Evolutionary conservation across 1,284 basidiomycete genomes (phyloP).

Genomic region (Trichosporon ovoides): DNA sequence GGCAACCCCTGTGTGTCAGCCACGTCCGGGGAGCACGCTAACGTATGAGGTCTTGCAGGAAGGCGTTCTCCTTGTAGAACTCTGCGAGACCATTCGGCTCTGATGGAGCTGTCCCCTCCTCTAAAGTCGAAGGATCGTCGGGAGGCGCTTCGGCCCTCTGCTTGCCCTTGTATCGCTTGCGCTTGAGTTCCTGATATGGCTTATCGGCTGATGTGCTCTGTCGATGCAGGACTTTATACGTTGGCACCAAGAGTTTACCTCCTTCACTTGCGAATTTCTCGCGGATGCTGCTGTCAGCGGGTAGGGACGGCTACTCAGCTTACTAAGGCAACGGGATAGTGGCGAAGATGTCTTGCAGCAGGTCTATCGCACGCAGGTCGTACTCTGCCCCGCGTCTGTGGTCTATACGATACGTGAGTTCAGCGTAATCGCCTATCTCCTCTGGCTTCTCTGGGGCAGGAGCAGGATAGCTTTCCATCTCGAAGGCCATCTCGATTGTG

Average conservation of each 20-base stretch:
- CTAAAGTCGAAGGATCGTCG: background rate
- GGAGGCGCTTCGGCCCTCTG: constrained; percentile 3
- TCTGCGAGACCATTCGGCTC: background rate
- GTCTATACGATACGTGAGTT: constrained; percentile 19
- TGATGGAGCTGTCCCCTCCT: background rate
- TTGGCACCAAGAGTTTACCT: constrained; percentile 24
- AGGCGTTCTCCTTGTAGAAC: constrained; percentile 2
- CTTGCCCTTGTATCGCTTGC: constrained; percentile 50
- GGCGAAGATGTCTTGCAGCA: constrained; percentile 7
- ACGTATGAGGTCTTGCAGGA: constrained; percentile 15
- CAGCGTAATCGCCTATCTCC: constrained; percentile 18
- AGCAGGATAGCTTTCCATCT: constrained; percentile 35
- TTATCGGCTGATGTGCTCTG: constrained; percentile 17
- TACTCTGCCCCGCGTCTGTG: constrained; percentile 3
- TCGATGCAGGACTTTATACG: constrained; percentile 26
- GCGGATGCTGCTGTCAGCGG: constrained; percentile 26
- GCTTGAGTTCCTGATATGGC: constrained; percentile 31
- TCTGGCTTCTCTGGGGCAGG: constrained; percentile 10
- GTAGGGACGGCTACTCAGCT: too few relatives aligned
- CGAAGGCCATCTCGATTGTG: constrained; percentile 29
- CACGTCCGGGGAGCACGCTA: background rate
- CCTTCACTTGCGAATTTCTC: constrained; percentile 6
- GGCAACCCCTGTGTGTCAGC: constrained; percentile 8
- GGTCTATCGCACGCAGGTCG: background rate
- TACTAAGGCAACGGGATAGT: constrained; percentile 16